Evolutionary conservation across 139 green algal species (phyloP).

Genomic region (Micractinium conductrix): DNA sequence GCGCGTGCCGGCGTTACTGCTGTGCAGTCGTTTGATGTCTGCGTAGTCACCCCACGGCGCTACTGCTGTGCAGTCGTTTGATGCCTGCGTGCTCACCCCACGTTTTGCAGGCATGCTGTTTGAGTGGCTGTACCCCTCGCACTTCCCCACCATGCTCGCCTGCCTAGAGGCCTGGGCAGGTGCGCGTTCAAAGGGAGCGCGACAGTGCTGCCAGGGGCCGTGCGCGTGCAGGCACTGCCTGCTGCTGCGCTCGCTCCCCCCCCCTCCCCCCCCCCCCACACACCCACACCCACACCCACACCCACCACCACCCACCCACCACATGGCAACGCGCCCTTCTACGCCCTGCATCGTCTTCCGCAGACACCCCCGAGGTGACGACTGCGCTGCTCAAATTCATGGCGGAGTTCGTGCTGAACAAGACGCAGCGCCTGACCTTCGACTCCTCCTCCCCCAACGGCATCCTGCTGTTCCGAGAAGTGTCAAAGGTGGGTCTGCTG

Average conservation of each 20-base stretch:
- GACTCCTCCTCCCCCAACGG: conserved; percentile 95
- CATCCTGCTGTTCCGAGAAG: conserved; percentile 92
- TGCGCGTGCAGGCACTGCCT: too few species aligned
- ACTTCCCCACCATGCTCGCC: conserved; percentile 83
- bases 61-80: too few species aligned
- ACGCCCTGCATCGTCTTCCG: background rate
- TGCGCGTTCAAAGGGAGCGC: background rate
- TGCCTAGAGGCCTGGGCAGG: conserved; percentile 88
- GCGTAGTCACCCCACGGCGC: too few species aligned
- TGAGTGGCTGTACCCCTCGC: conserved; percentile 96
- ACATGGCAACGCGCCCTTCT: too few species aligned
- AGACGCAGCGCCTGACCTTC: conserved; percentile 95
- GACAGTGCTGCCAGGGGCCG: background rate
- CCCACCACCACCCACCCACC: too few species aligned
- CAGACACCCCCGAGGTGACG: conserved; percentile 73
- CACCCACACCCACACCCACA: too few species aligned
- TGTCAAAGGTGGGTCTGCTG: conserved; percentile 60
- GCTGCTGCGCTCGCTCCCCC: too few species aligned
- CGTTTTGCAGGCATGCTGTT: conserved; percentile 80
- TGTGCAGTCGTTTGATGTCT: too few species aligned
- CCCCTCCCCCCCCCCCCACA: too few species aligned
- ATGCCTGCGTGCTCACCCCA: too few species aligned
- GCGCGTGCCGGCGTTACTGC: background rate
- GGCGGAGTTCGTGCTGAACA: conserved; percentile 97
- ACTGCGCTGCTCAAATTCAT: conserved; percentile 97